Evolutionary conservation across 805 yeast genomes (phyloP).

Genomic region (Candida mattraensis): DNA sequence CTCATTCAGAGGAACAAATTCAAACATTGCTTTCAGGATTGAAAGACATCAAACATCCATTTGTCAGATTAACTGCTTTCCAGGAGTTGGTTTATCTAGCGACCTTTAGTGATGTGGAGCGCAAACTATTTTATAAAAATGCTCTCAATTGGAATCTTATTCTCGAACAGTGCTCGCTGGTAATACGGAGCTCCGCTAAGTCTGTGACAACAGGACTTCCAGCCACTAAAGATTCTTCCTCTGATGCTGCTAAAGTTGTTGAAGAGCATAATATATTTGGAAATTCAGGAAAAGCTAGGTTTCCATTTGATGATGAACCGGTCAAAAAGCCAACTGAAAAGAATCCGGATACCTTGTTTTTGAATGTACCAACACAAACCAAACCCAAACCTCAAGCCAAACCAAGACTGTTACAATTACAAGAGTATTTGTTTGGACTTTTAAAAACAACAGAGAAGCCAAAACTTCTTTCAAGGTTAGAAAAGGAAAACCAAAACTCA

Average conservation of each 20-base stretch:
- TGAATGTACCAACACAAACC: slow-evolving; percentile 2
- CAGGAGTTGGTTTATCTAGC: slow-evolving; percentile 73
- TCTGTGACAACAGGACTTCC: slow-evolving; percentile 27
- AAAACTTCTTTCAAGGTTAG: slow-evolving; percentile 3
- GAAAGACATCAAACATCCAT: slow-evolving; percentile 44
- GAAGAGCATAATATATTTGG: slow-evolving; percentile 25
- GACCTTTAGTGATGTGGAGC: slow-evolving; percentile 44
- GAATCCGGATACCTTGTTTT: slow-evolving; percentile 6
- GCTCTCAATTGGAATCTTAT: slow-evolving; percentile 53
- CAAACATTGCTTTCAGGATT: slow-evolving; percentile 65
- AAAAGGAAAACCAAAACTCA: slow-evolving; percentile 3
- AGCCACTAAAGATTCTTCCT: background rate
- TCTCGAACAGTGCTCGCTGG: slow-evolving; percentile 57
- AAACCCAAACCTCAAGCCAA: slow-evolving; percentile 4
- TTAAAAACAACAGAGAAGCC: slow-evolving; percentile 6
- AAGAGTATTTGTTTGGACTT: background rate
- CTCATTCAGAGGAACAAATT: slow-evolving; percentile 59
- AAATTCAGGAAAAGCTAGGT: slow-evolving; percentile 23
- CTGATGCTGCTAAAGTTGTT: slow-evolving; percentile 4
- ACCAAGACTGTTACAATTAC: slow-evolving; percentile 1
- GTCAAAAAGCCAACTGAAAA: slow-evolving; percentile 4
- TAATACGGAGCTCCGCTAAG: slow-evolving; percentile 42
- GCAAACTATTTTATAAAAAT: slow-evolving; percentile 52
- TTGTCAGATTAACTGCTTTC: slow-evolving; percentile 64
- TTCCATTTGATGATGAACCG: slow-evolving; percentile 19